Base-by-base conservation (phyloP, 1,284 basidiomycete species). In the Rhodotorula sp. region DNA sequence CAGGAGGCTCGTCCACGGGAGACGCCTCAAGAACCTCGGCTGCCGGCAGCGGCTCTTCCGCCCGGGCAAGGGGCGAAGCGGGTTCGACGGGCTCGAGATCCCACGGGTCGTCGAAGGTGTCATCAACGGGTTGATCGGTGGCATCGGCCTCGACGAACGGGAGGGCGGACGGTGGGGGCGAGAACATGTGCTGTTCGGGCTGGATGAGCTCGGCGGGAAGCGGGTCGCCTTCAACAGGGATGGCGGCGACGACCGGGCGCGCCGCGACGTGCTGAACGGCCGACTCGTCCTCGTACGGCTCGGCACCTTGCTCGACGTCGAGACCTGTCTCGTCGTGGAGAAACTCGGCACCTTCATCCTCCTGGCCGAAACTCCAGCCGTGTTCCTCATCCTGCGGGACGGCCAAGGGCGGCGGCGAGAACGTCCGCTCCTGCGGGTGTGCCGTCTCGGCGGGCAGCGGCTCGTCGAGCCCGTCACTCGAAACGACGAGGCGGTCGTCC, bases 61-160 rank as follows among this genome's bases (percentile, higher is more conserved):
- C n/a, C n/a, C 22, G 37, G 12, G 27, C 13, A 13, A 3, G 27
- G 32, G 41, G 21, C 25, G 48, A 21, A 9, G n/a, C 50, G 50
- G 50, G 50, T 13, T 56, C 59, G 32, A 64, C 55, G 9, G 63
- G 61, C 37, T 66, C 69, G 29, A 70, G 64, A n/a, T 70, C 69
- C 69, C 69, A 70, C 1, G 69, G 69, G 39, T 70, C 69, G 54
- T 70, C 68, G 32, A 37, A 21, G 2, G 61, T 39, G 39, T 69
- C 67, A 4, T 64, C 61, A 13, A 37, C 56, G 25, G 7, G 6
- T 4, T 27, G 55, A 25, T 13, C 22, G 5, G 34, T 21, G 22
- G 25, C 25, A 10, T 64, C 64, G 19, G 22, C n/a, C 1, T 19
- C 56, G 37, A 15, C 56, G 7, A 34, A 39, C 2, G 63, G 69